Evolutionary conservation across 2,329 filamentous ascomycete species (phyloP).

Genomic region (Rhytidhysteron rufulum): DNA sequence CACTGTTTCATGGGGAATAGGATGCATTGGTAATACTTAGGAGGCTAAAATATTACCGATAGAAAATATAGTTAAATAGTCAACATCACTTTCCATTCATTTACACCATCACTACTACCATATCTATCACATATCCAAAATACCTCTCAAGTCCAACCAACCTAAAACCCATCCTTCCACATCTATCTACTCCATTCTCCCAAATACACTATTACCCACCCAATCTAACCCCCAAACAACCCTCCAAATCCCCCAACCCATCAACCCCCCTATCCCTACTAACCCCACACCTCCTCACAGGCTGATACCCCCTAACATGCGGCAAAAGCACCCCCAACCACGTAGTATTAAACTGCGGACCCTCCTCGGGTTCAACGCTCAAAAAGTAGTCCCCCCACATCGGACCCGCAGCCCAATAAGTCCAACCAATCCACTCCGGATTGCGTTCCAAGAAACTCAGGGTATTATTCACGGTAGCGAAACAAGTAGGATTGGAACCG

Average conservation of each 20-base stretch:
- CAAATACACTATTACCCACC: too few species aligned
- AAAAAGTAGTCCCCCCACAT: conserved; percentile 46
- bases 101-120: too few species aligned
- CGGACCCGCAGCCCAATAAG: conserved; percentile 47
- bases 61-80: too few species aligned
- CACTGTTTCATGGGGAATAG: too few species aligned
- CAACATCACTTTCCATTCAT: too few species aligned
- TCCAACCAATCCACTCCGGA: conserved; percentile 48
- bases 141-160: too few species aligned
- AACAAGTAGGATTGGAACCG: conserved; percentile 39
- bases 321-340: conserved; percentile 12
- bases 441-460: conserved; percentile 21
- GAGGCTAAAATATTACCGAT: too few species aligned
- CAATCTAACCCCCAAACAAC: neutral
- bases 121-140: too few species aligned
- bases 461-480: conserved; percentile 43
- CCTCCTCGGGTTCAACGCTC: conserved; percentile 47
- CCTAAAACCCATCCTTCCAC: too few species aligned
- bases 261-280: neutral
- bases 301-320: neutral
- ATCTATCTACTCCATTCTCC: too few species aligned
- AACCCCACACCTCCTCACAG: neutral
- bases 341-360: conserved; percentile 40
- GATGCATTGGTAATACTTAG: too few species aligned
- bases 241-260: neutral